Conservation (phyloP, 306 rosid genomes). For the Citrullus mucosospermus region DNA sequence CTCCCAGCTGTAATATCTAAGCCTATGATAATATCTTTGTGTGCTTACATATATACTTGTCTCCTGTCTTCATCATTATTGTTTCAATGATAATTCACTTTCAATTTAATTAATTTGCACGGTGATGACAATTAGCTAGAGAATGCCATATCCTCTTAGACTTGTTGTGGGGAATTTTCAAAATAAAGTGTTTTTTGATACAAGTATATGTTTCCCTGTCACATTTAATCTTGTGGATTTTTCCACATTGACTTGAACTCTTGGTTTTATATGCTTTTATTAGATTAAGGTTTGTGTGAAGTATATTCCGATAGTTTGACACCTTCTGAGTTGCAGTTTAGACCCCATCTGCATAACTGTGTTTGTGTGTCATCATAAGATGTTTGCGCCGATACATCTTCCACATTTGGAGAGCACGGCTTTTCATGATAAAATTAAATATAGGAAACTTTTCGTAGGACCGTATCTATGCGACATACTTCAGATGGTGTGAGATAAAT, state of each 20-base stretch:
- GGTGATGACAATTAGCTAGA: neutral
- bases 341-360: neutral
- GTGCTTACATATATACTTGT: neutral
- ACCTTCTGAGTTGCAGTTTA: neutral
- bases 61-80: neutral
- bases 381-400: neutral
- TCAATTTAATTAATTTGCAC: neutral
- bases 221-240: neutral
- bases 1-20: neutral
- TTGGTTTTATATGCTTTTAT: neutral
- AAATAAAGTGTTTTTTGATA: neutral
- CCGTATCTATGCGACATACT: neutral
- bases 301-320: neutral
- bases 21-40: neutral
- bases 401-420: neutral
- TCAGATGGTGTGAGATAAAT: neutral
- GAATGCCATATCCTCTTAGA: neutral
- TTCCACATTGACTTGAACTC: neutral
- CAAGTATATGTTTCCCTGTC: neutral
- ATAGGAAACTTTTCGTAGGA: neutral
- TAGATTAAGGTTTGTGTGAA: neutral
- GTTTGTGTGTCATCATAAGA: neutral
- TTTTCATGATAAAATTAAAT: neutral
- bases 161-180: neutral
- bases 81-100: neutral